phyloP scores from a whole-genome alignment of 257 asterid genomes.

The Jasminum sambac region DNA sequence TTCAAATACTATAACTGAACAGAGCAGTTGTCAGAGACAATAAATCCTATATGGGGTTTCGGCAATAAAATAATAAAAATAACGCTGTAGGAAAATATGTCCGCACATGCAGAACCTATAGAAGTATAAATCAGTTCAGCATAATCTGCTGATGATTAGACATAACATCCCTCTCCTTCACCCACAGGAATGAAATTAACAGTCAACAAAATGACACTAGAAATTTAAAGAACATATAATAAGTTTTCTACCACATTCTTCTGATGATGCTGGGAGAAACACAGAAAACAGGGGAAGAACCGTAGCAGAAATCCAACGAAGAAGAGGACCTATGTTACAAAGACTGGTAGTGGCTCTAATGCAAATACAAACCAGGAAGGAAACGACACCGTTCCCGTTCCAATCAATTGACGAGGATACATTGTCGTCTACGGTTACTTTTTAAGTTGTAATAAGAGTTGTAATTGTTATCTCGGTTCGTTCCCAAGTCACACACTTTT shows the following conservation, averaged over 20 bases:
- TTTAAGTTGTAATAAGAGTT: no score
- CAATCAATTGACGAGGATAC: no score
- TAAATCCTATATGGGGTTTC: neutral
- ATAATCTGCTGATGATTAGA: neutral
- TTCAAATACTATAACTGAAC: neutral
- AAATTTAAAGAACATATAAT: conserved; percentile 3
- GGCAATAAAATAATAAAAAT: neutral
- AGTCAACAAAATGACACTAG: conserved; percentile 11
- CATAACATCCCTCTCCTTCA: neutral
- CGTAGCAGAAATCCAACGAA: no score
- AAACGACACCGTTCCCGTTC: no score
- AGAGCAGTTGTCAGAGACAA: conserved; percentile 7
- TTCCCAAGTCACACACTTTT: no score
- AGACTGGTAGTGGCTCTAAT: no score
- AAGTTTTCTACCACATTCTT: conserved; percentile 2
- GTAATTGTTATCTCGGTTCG: no score
- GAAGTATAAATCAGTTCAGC: conserved; percentile 14
- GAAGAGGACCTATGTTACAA: no score
- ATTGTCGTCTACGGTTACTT: no score
- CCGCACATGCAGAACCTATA: neutral
- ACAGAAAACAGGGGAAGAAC: no score
- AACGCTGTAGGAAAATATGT: neutral
- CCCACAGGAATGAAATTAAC: neutral
- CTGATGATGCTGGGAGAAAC: no score
- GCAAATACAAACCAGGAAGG: no score